phyloP scores from a whole-genome alignment of 305 asterid species.

The Fraxinus paxiana region DNA sequence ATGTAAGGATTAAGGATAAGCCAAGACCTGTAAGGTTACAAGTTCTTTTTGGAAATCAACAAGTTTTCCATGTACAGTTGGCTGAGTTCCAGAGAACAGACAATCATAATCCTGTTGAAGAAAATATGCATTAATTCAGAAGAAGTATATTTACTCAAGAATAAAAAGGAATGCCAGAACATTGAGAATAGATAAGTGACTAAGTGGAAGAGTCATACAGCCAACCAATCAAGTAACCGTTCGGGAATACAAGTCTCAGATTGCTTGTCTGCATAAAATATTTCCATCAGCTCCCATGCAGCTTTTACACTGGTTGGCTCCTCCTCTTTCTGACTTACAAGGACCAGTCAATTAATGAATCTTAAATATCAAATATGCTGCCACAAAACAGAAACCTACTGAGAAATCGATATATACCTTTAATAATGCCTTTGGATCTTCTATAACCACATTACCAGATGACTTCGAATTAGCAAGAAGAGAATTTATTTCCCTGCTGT shows the following conservation, averaged over 20 bases:
- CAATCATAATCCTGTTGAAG: constrained; percentile 66
- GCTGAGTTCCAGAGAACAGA: constrained; percentile 61
- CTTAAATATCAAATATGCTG: constrained; percentile 18
- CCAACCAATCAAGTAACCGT: constrained; percentile 85
- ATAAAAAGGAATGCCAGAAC: constrained; percentile 4
- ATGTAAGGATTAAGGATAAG: constrained; percentile 2
- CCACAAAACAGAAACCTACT: constrained; percentile 2
- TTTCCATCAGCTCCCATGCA: constrained; percentile 95
- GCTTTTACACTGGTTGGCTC: constrained; percentile 77
- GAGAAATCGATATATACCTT: constrained; percentile 42
- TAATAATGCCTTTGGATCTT: constrained; percentile 60
- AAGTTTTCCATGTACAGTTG: constrained; percentile 72
- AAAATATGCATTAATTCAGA: constrained; percentile 12
- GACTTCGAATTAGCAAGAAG: constrained; percentile 61
- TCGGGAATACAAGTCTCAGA: constrained; percentile 84
- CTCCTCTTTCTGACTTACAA: constrained; percentile 46
- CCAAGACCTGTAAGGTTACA: constrained; percentile 57
- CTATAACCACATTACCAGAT: constrained; percentile 50
- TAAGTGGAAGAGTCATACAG: constrained; percentile 49
- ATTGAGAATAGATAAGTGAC: not conserved
- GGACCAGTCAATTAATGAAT: constrained; percentile 24
- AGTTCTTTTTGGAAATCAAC: constrained; percentile 73
- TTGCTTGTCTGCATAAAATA: constrained; percentile 82
- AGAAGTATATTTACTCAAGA: constrained; percentile 10
- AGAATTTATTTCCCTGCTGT: constrained; percentile 72